phyloP scores from a whole-genome alignment of 129 eudicot genomes.

The Flaveria robusta region DNA sequence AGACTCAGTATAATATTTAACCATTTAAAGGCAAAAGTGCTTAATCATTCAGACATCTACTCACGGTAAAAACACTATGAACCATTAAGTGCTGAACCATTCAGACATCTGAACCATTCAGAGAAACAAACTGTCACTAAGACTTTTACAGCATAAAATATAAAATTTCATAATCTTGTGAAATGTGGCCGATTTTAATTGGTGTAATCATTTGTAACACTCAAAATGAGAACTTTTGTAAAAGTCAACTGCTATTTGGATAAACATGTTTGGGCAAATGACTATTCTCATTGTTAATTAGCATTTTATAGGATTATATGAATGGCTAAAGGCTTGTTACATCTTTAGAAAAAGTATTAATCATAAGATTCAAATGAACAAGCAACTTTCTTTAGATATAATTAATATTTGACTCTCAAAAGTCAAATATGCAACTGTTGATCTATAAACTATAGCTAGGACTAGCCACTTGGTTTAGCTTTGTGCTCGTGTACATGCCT shows the following conservation, averaged over 20 bases:
- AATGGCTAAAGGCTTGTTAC: neutral
- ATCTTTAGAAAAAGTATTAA: neutral
- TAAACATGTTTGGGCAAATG: neutral
- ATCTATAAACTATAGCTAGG: neutral
- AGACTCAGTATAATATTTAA: too few species aligned
- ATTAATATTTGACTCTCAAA: neutral
- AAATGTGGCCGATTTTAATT: neutral
- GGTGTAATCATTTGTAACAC: neutral
- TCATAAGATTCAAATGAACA: neutral
- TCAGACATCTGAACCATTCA: too few species aligned
- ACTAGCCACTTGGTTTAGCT: neutral
- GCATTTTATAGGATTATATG: neutral
- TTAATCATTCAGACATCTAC: too few species aligned
- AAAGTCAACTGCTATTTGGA: neutral
- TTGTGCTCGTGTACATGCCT: neutral
- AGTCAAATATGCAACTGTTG: slow-evolving; percentile 1
- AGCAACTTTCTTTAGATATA: too few species aligned
- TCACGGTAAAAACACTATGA: too few species aligned
- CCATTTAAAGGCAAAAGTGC: too few species aligned
- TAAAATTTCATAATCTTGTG: too few species aligned
- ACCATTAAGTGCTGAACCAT: too few species aligned
- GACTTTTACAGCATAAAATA: too few species aligned
- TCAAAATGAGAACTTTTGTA: neutral
- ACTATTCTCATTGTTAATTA: too few species aligned
- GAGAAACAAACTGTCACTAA: too few species aligned